Conservation (phyloP, 345 rosid genomes). For the Eucalyptus sp. region DNA sequence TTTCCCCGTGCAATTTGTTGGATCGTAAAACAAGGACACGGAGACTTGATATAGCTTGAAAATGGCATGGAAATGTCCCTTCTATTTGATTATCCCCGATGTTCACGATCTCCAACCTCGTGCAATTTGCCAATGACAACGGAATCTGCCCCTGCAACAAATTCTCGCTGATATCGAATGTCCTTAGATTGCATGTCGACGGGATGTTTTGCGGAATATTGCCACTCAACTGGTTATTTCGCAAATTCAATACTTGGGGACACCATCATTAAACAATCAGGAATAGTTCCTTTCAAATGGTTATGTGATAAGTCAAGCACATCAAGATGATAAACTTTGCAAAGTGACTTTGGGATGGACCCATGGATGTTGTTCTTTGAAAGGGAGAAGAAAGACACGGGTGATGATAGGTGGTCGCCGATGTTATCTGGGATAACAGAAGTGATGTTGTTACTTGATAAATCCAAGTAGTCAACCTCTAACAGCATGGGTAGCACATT, state of each 20-base stretch:
- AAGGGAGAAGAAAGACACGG: background rate
- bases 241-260: background rate
- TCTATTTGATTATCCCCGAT: background rate
- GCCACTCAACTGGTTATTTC: background rate
- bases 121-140: background rate
- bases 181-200: background rate
- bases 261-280: background rate
- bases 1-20: background rate
- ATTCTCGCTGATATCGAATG: no score
- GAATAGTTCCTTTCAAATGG: background rate
- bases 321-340: accelerated
- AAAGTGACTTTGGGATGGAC: background rate
- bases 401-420: accelerated
- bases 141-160: no score
- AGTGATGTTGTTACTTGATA: background rate
- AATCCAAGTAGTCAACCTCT: accelerated
- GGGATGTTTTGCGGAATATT: constrained; percentile 1
- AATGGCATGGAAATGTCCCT: background rate
- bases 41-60: no score
- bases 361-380: background rate
- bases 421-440: no score
- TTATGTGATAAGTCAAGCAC: background rate
- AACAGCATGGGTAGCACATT: accelerated
- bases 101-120: background rate
- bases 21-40: constrained; percentile 13